A percentile compares a stretch with the other conserved stretches of the same genome.
These are phyloP conservation scores for Botrytis fragariae DNA, from an alignment of 2,329 filamentous ascomycete genomes.

Conservation along the genomic window DNA sequence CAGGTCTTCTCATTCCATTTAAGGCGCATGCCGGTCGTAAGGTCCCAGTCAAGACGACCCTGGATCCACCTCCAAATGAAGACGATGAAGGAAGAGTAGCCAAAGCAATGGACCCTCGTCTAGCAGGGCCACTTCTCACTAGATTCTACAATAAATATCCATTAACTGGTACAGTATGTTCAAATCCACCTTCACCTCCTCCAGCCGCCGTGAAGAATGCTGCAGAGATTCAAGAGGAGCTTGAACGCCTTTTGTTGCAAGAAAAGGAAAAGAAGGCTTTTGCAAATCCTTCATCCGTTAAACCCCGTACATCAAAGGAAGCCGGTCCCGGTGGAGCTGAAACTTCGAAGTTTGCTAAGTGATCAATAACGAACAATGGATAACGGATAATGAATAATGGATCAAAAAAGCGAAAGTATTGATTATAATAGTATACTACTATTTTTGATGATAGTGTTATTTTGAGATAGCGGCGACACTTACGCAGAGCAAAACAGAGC, in stretches of 20 bases:
- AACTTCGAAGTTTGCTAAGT: background rate
- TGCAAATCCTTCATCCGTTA: background rate
- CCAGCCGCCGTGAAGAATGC: background rate
- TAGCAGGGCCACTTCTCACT: conserved; percentile 31
- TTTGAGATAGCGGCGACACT: conserved; percentile 6
- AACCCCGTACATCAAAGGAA: background rate
- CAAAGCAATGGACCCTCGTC: conserved; percentile 26
- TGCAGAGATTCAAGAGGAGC: conserved; percentile 19
- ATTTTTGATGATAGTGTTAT: conserved; percentile 2
- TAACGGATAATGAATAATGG: background rate
- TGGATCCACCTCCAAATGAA: conserved; percentile 13
- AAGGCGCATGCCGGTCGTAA: conserved; percentile 1
- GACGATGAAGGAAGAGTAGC: conserved; percentile 30
- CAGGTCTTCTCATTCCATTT: background rate
- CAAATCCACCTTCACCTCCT: conserved; percentile 6
- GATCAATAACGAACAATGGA: background rate
- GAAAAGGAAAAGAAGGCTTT: conserved; percentile 22
- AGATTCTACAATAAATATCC: conserved; percentile 36
- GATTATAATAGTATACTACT: conserved; percentile 6
- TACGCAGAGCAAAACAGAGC: background rate
- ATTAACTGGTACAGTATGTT: conserved; percentile 33
- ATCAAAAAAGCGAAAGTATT: conserved; percentile 13
- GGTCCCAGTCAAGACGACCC: conserved; percentile 8
- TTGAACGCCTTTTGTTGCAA: conserved; percentile 19
- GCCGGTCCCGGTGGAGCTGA: background rate